phyloP scores from a whole-genome alignment of 371 early-diverging fungal species.

The Lichtheimia ornata region DNA sequence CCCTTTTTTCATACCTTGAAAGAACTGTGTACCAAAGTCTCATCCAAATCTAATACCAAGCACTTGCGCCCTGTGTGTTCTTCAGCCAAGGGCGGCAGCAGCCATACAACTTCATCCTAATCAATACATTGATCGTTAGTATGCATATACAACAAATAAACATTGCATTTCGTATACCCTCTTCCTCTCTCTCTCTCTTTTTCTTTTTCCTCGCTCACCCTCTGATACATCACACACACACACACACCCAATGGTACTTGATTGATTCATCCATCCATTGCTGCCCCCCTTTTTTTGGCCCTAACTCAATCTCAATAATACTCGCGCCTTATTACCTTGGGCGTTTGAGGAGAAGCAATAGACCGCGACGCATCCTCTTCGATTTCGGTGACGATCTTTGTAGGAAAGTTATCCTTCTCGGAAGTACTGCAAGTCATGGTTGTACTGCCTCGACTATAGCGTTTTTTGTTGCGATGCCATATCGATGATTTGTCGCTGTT shows the following conservation, averaged over 20 bases:
- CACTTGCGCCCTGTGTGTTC: slow-evolving; percentile 50
- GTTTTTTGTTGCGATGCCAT: slow-evolving; percentile 3
- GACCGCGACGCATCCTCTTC: slow-evolving; percentile 11
- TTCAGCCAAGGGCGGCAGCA: slow-evolving; percentile 40
- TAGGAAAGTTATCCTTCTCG: slow-evolving; percentile 1
- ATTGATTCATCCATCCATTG: neutral
- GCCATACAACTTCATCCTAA: slow-evolving; percentile 32
- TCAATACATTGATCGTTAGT: neutral
- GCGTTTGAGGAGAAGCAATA: slow-evolving; percentile 10
- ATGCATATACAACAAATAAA: slow-evolving; percentile 9
- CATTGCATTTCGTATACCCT: neutral
- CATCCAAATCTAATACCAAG: slow-evolving; percentile 68
- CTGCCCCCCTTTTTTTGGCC: neutral
- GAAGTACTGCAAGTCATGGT: neutral
- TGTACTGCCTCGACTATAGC: slow-evolving; percentile 7
- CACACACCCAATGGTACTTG: neutral
- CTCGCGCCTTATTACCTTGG: slow-evolving; percentile 8
- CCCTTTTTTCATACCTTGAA: slow-evolving; percentile 46
- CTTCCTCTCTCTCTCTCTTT: too few relatives aligned
- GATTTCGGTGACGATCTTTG: neutral
- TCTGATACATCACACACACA: neutral
- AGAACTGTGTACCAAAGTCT: slow-evolving; percentile 67
- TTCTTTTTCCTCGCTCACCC: too few relatives aligned
- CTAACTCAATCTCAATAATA: too few relatives aligned
- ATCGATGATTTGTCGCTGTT: slow-evolving; percentile 14